Conservation (phyloP, 805 yeast genomes). For the Cyberlindnera xishuangbannaensis region DNA sequence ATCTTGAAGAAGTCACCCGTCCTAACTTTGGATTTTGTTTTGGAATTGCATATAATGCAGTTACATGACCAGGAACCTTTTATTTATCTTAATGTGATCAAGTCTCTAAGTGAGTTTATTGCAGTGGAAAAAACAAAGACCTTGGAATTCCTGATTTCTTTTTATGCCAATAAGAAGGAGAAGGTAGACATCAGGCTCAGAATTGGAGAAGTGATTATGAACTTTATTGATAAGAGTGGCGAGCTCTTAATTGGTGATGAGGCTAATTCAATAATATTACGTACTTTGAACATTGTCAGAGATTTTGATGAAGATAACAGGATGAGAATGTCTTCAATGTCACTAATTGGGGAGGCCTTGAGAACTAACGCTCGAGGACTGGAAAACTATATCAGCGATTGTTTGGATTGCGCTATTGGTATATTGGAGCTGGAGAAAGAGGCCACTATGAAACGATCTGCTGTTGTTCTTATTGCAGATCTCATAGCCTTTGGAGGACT, state of each 20-base stretch:
- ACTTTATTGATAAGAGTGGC: constrained; percentile 47
- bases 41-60: constrained; percentile 57
- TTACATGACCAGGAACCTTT: constrained; percentile 80
- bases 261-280: constrained; percentile 37
- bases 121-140: constrained; percentile 35
- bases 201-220: constrained; percentile 73
- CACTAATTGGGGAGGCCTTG: constrained; percentile 71
- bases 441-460: constrained; percentile 58
- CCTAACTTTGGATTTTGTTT: constrained; percentile 45
- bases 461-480: constrained; percentile 64
- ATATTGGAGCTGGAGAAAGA: constrained; percentile 58
- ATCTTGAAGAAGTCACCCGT: constrained; percentile 45
- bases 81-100: constrained; percentile 78
- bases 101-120: constrained; percentile 63
- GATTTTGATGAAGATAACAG: constrained; percentile 43
- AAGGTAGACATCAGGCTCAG: constrained; percentile 41
- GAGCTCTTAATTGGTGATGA: constrained; percentile 41
- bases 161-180: constrained; percentile 27
- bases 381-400: constrained; percentile 40
- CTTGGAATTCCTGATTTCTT: constrained; percentile 30
- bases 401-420: constrained; percentile 74
- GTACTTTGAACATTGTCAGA: constrained; percentile 38
- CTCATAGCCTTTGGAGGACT: constrained; percentile 44
- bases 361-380: constrained; percentile 53
- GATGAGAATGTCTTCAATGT: constrained; percentile 80